These are phyloP conservation scores for Tricholoma saponaceum DNA, from an alignment of 768 basidiomycete genomes.

Conservation along the genomic window DNA sequence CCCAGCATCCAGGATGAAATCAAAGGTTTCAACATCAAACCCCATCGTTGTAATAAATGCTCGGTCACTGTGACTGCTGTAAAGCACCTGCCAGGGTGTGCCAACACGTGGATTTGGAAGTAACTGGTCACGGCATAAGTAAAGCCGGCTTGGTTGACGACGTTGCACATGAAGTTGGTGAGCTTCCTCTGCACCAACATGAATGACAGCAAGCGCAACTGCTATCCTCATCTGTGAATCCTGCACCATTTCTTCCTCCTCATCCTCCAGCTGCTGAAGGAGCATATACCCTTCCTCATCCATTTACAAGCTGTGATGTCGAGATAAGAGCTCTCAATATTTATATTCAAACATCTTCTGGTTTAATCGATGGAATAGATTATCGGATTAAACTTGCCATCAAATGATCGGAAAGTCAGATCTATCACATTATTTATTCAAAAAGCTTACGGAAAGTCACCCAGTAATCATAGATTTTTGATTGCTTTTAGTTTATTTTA, in stretches of 20 bases:
- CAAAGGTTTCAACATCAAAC: constrained; percentile 34
- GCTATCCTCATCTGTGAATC: constrained; percentile 2
- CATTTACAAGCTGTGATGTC: not conserved
- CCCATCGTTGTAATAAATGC: constrained; percentile 46
- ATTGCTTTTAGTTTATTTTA: too few relatives aligned
- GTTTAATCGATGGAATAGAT: not conserved
- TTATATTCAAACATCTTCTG: not conserved
- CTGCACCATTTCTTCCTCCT: constrained; percentile 2
- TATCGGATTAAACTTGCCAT: not conserved
- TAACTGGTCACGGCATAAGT: constrained; percentile 12
- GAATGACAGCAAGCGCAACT: not conserved
- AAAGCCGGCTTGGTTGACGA: constrained; percentile 14
- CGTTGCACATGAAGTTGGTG: not conserved
- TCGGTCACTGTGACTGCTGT: constrained; percentile 24
- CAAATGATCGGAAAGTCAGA: not conserved
- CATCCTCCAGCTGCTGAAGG: constrained; percentile 3
- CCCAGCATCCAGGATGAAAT: constrained; percentile 24
- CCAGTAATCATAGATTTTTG: not conserved
- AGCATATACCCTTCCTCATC: not conserved
- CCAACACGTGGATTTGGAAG: constrained; percentile 20
- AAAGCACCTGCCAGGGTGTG: constrained; percentile 33
- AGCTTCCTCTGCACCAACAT: not conserved
- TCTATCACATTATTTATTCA: not conserved
- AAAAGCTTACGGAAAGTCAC: not conserved
- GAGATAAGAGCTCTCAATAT: not conserved